Evolutionary conservation across 2,329 filamentous ascomycete genomes (phyloP), one percentile per base, ranked within the genome.

Genomic region (Apiospora kogelbergensis): DNA sequence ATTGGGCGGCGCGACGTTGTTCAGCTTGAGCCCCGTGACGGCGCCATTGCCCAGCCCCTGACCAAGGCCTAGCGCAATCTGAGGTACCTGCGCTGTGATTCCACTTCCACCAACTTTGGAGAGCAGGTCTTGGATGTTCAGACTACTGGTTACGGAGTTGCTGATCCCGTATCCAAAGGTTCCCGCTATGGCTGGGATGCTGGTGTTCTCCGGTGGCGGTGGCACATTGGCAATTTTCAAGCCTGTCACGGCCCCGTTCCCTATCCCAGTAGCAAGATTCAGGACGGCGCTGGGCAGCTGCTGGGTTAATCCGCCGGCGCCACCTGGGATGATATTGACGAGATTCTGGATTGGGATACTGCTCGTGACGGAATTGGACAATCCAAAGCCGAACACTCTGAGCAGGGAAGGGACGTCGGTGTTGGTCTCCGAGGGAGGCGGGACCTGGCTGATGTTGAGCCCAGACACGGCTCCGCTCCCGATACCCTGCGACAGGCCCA

Each of bases 151-250:
- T 3, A 76, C 46, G 4, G 74, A 70, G 7, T 74, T 71, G 2
- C 68, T 72, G 13, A 76, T 45, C 0, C 75, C 74, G 53, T 73
- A 75, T 2, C 70, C 72, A 46, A 75, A 74, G 15, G 30, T 69
- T 13, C 71, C 72, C 2, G 73, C 74, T 20, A 74, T 57, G n/a
- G 70, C 66, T 6, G 70, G 72, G 2, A 74, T 44, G 17, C 45
- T 37, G 68, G 72, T 57, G 42, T 65, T 63, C 48, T 70, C 69
- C 3, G 41, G 33, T 45, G 71, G 48, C 44, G 65, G 70, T 30
- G 57, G 60, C 1, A 69, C 63, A 17, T 63, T 70, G 45, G 72
- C 71, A 26, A 66, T 42, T 15, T 71, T 67, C 3, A 76, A 69
- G 11, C 73, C 73, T 22, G 68, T 71, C 26, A 73, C 72, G 1